Conservation (phyloP, 148 eudicot genomes). For the Chenopodium formosanum region DNA sequence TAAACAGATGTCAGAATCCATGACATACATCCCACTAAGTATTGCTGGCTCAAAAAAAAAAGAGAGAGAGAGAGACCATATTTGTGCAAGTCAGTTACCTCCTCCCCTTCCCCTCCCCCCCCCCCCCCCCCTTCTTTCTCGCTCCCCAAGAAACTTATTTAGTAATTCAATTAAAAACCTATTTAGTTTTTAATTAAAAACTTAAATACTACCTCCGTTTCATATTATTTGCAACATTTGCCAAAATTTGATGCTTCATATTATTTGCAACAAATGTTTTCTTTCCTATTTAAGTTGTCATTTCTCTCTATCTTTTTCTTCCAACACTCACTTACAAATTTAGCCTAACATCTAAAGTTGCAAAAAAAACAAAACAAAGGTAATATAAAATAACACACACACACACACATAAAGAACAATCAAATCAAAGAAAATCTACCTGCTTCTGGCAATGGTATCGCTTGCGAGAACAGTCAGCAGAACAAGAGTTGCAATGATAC, state of each 20-base stretch:
- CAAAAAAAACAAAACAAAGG: background rate
- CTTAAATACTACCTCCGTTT: background rate
- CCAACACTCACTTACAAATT: no score
- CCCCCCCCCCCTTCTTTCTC: no score
- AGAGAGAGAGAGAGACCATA: no score
- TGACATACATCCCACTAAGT: background rate
- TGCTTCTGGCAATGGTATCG: slow-evolving; percentile 97
- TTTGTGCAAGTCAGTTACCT: background rate
- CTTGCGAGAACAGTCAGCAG: slow-evolving; percentile 97
- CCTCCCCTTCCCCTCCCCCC: background rate
- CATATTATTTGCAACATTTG: no score
- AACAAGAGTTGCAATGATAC: slow-evolving; percentile 97
- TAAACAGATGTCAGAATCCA: background rate
- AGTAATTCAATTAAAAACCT: background rate
- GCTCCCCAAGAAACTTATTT: no score
- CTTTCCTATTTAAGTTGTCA: no score
- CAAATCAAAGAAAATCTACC: slow-evolving; percentile 47
- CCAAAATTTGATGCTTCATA: no score
- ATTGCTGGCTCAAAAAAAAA: background rate
- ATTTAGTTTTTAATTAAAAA: background rate
- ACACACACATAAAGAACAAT: background rate
- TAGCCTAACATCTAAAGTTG: no score
- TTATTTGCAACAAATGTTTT: no score
- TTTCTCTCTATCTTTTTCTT: no score
- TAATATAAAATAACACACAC: background rate